phyloP scores from a whole-genome alignment of 352 stramenopile genomes.

The Phytopythium montanum region DNA sequence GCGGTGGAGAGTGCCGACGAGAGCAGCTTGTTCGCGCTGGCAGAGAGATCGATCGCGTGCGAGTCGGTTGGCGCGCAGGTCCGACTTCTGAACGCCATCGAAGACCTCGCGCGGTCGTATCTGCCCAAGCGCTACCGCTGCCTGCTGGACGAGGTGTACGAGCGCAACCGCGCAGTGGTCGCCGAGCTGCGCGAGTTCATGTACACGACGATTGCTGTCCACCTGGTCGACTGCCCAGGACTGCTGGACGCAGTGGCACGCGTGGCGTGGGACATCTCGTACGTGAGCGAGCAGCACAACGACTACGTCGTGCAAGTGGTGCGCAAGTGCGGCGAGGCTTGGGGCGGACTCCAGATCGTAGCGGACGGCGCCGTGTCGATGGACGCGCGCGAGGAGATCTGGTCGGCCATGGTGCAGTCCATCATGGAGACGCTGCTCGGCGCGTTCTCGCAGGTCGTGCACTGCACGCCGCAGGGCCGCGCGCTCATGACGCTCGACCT shows the following conservation, averaged over 20 bases:
- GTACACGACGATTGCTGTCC: conserved; percentile 47
- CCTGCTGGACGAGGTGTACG: conserved; percentile 68
- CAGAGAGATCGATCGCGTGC: conserved; percentile 59
- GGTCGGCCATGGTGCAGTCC: conserved; percentile 74
- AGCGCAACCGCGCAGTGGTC: conserved; percentile 41
- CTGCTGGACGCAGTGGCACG: conserved; percentile 41
- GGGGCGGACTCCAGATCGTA: conserved; percentile 66
- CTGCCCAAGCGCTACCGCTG: conserved; percentile 61
- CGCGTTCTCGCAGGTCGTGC: conserved; percentile 86
- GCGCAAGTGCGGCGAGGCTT: conserved; percentile 78
- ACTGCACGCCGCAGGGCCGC: conserved; percentile 93
- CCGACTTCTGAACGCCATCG: conserved; percentile 60
- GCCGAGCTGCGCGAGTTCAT: conserved; percentile 60
- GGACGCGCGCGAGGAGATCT: conserved; percentile 71
- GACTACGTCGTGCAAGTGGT: conserved; percentile 79
- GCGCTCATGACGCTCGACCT: conserved; percentile 97
- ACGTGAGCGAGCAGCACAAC: conserved; percentile 69
- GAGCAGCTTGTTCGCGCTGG: conserved; percentile 53
- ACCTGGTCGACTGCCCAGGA: conserved; percentile 36
- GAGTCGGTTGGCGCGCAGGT: conserved; percentile 60
- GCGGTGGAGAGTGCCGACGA: conserved; percentile 51
- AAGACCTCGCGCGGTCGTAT: conserved; percentile 59
- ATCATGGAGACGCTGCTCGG: conserved; percentile 91
- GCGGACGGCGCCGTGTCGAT: conserved; percentile 63
- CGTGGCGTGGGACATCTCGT: conserved; percentile 63